A percentile compares a stretch with the other conserved stretches of the same genome.
Conservation (phyloP, 805 yeast genomes). For the Lipomyces starkeyi region DNA sequence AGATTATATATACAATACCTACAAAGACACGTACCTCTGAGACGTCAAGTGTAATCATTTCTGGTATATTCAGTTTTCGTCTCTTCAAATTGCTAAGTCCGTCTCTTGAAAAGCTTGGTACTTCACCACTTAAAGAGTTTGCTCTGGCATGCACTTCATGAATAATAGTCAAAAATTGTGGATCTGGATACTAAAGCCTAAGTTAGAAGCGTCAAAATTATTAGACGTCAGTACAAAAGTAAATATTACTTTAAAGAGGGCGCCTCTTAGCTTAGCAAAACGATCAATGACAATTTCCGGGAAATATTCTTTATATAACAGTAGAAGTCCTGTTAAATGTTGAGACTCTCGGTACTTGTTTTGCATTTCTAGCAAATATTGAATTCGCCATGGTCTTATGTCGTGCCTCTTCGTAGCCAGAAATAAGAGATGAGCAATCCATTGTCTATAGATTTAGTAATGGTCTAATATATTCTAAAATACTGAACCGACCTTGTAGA, state of each 20-base stretch:
- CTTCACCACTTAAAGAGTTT: neutral
- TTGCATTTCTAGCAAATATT: conserved; percentile 31
- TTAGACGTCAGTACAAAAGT: neutral
- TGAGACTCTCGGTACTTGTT: conserved; percentile 27
- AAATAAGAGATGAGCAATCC: conserved; percentile 33
- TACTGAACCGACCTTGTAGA: conserved; percentile 19
- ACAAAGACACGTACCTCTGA: neutral
- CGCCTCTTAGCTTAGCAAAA: conserved; percentile 8
- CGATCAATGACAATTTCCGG: conserved; percentile 30
- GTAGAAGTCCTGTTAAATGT: conserved; percentile 26
- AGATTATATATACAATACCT: neutral
- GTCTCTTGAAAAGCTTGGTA: conserved; percentile 5
- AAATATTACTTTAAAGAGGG: conserved; percentile 17
- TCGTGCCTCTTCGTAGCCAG: conserved; percentile 23
- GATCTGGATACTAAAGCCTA: conserved; percentile 21
- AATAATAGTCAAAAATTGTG: conserved; percentile 10
- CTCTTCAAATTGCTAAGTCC: conserved; percentile 20
- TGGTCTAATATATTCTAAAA: neutral
- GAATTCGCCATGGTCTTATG: conserved; percentile 35
- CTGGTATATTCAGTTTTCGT: conserved; percentile 18
- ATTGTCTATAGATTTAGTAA: conserved; percentile 18
- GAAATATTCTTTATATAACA: conserved; percentile 31
- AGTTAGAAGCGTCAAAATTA: neutral
- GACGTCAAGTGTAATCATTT: conserved; percentile 9
- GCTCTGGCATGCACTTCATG: conserved; percentile 8